phyloP scores from a whole-genome alignment of 2,329 filamentous ascomycete species.

The Raffaelea arxii region DNA sequence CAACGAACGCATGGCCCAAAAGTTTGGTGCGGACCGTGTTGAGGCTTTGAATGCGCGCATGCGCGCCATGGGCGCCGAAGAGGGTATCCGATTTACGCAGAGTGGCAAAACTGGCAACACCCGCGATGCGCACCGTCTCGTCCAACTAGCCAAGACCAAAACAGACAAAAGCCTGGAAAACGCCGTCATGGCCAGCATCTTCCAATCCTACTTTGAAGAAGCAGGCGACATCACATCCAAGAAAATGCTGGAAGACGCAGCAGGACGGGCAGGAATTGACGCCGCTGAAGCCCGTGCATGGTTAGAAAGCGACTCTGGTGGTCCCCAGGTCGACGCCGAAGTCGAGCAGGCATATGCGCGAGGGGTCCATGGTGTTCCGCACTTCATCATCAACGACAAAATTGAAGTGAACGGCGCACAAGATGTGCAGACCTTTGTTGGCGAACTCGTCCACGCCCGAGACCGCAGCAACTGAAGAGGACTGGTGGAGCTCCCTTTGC shows the following conservation, averaged over 20 bases:
- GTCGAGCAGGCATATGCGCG: constrained; percentile 40
- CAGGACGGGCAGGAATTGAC: constrained; percentile 43
- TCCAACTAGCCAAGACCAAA: constrained; percentile 55
- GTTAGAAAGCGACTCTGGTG: constrained; percentile 44
- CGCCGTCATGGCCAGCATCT: constrained; percentile 51
- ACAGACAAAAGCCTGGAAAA: constrained; percentile 16
- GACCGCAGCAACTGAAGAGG: too few relatives aligned
- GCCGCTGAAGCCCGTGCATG: constrained; percentile 40
- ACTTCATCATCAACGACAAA: constrained; percentile 61
- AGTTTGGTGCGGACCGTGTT: constrained; percentile 55
- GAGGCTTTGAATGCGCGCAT: constrained; percentile 20
- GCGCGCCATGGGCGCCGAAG: constrained; percentile 47
- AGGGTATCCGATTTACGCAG: constrained; percentile 66
- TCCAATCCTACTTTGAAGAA: constrained; percentile 56
- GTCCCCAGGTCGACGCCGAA: constrained; percentile 46
- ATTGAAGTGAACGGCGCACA: constrained; percentile 64
- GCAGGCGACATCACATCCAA: constrained; percentile 53
- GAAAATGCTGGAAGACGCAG: constrained; percentile 41
- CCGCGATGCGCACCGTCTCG: constrained; percentile 66
- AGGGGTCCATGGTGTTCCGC: constrained; percentile 58
- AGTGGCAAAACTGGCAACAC: constrained; percentile 66
- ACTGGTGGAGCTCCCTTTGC: background rate
- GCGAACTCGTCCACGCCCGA: constrained; percentile 51
- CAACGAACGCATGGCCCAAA: constrained; percentile 42
- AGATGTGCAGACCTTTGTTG: constrained; percentile 56